These are phyloP conservation scores for Trichophyton rubrum DNA, from an alignment of 2,329 filamentous ascomycete genomes.

Conservation along the genomic window DNA sequence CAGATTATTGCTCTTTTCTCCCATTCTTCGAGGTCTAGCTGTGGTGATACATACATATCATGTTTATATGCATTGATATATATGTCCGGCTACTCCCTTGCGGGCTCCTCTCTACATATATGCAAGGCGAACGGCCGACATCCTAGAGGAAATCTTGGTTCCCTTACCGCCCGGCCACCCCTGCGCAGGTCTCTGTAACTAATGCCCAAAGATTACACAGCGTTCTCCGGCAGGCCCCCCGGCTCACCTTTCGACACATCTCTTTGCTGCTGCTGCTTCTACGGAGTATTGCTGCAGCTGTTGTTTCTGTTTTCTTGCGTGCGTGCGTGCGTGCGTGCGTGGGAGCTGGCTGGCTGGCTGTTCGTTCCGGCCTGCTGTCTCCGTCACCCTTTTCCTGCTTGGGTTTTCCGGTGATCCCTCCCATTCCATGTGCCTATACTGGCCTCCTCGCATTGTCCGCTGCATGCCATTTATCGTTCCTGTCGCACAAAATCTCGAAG, in stretches of 20 bases:
- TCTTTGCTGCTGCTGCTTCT: background rate
- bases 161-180: background rate
- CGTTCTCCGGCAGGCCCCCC: background rate
- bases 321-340: background rate
- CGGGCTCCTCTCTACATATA: background rate
- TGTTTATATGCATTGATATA: background rate
- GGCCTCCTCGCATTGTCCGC: background rate
- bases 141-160: background rate
- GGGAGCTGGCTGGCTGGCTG: no score
- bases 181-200: constrained; percentile 2
- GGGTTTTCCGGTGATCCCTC: background rate
- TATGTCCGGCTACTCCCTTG: background rate
- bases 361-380: background rate
- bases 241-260: background rate
- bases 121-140: background rate
- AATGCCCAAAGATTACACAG: constrained; percentile 7
- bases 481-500: background rate
- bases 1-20: background rate
- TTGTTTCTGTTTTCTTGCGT: background rate
- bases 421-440: constrained; percentile 1
- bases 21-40: background rate
- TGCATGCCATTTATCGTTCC: constrained; percentile 2
- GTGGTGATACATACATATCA: background rate
- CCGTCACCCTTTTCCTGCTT: background rate
- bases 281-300: background rate